Conservation (phyloP, 305 asterid genomes). For the Fraxinus floribunda region DNA sequence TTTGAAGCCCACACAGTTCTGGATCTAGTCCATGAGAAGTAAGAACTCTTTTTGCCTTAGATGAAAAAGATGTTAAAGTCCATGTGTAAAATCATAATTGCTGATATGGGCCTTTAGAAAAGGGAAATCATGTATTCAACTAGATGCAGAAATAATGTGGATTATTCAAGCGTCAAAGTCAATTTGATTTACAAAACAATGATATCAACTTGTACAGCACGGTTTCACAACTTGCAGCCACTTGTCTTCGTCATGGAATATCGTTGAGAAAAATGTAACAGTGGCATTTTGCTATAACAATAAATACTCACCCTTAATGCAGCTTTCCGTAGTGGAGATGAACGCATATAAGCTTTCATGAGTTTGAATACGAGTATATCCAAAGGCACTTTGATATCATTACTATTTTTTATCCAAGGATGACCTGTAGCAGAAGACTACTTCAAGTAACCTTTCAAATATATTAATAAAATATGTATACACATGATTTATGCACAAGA, state of each 20-base stretch:
- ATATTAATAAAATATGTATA: background rate
- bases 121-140: background rate
- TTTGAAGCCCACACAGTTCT: background rate
- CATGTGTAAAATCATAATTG: background rate
- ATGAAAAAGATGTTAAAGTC: background rate
- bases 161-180: background rate
- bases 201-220: background rate
- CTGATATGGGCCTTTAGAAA: background rate
- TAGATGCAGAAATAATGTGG: background rate
- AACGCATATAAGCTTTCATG: conserved; percentile 86
- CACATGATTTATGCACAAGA: background rate
- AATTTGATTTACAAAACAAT: background rate
- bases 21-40: background rate
- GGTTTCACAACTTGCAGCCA: background rate
- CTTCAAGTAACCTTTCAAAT: background rate
- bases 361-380: conserved; percentile 73
- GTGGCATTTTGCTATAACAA: background rate
- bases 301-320: conserved; percentile 66
- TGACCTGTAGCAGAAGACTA: conserved; percentile 57
- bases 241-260: background rate
- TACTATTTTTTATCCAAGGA: conserved; percentile 75
- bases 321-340: conserved; percentile 93
- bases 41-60: background rate
- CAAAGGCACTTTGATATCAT: conserved; percentile 63
- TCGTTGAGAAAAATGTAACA: background rate